Conservation (phyloP, 208 protist species). For the Lotmaria passim region DNA sequence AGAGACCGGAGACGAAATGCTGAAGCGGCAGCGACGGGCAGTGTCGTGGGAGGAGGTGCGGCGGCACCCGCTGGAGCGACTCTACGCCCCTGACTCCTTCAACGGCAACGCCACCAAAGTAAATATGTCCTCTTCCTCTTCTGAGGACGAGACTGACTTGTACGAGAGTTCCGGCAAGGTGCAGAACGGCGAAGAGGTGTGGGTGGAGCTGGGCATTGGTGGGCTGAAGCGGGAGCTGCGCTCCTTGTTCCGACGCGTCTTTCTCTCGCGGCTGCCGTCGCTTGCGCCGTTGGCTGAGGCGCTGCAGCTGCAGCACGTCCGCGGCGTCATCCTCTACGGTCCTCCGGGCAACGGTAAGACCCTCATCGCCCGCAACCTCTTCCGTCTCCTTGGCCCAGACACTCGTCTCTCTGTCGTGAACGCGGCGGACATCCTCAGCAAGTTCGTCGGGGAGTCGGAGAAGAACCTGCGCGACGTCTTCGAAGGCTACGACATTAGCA, state of each 20-base stretch:
- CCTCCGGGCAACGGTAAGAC: conserved; percentile 99
- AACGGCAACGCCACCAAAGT: background rate
- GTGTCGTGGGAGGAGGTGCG: conserved; percentile 30
- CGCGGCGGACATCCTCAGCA: conserved; percentile 98
- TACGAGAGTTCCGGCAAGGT: conserved; percentile 3
- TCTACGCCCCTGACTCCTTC: conserved; percentile 37
- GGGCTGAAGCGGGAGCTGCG: conserved; percentile 96
- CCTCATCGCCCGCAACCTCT: conserved; percentile 99
- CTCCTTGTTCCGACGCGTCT: conserved; percentile 98
- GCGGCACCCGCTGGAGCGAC: conserved; percentile 53
- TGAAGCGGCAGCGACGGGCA: background rate
- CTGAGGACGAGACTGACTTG: conserved; percentile 7
- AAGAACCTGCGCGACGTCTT: conserved; percentile 99
- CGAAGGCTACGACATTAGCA: conserved; percentile 89
- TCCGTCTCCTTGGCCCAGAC: conserved; percentile 94
- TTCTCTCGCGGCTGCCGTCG: conserved; percentile 96
- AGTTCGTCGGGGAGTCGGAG: conserved; percentile 99
- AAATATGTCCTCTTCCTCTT: background rate
- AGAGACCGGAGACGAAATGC: conserved; percentile 3
- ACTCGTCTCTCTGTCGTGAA: conserved; percentile 91
- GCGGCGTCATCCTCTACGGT: conserved; percentile 98
- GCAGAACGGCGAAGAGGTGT: conserved; percentile 39
- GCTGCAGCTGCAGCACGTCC: conserved; percentile 97
- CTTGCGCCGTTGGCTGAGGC: conserved; percentile 60
- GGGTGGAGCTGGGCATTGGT: conserved; percentile 92